Evolutionary conservation across 306 rosid species (phyloP).

Genomic region (Amphicarpaea edgeworthii): DNA sequence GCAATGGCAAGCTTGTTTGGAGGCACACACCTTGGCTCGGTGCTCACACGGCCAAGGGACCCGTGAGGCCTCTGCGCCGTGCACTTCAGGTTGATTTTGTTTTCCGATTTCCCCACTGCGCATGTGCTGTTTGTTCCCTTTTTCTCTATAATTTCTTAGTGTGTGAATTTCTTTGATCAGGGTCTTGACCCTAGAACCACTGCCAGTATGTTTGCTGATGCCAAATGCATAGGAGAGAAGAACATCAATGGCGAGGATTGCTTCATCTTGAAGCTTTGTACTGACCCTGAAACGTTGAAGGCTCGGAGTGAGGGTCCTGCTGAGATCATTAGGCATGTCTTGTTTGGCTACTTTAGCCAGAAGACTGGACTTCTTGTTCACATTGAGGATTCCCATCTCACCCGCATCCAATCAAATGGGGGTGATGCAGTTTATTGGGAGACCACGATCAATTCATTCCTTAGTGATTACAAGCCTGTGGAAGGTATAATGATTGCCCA

Average conservation of each 20-base stretch:
- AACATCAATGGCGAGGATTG: conserved; percentile 94
- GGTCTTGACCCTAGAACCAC: conserved; percentile 98
- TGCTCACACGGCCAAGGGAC: conserved; percentile 96
- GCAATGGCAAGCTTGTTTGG: conserved; percentile 97
- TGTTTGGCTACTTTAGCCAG: conserved; percentile 98
- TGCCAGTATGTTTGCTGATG: conserved; percentile 85
- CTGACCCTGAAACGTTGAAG: conserved; percentile 89
- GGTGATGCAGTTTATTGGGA: conserved; percentile 99
- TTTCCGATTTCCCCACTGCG: not conserved
- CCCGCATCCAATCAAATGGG: conserved; percentile 90
- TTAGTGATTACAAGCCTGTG: conserved; percentile 88
- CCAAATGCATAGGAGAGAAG: conserved; percentile 96
- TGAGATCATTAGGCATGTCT: conserved; percentile 91
- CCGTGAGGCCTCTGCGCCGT: conserved; percentile 95
- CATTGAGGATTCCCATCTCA: conserved; percentile 96
- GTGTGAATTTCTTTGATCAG: conserved; percentile 51
- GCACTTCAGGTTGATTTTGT: conserved; percentile 81
- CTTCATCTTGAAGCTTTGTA: conserved; percentile 94
- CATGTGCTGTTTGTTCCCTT: not conserved
- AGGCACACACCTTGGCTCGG: conserved; percentile 99
- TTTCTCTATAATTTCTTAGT: not conserved
- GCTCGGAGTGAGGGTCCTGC: conserved; percentile 98
- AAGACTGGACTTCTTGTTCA: conserved; percentile 94
- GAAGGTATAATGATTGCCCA: conserved; percentile 99
- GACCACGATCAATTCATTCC: conserved; percentile 94